Percentiles rank a stretch among this genome's conserved stretches.
These are phyloP conservation scores for Hymenotorrendiella dingleyae DNA, from an alignment of 2,329 filamentous ascomycete genomes.

Conservation along the genomic window DNA sequence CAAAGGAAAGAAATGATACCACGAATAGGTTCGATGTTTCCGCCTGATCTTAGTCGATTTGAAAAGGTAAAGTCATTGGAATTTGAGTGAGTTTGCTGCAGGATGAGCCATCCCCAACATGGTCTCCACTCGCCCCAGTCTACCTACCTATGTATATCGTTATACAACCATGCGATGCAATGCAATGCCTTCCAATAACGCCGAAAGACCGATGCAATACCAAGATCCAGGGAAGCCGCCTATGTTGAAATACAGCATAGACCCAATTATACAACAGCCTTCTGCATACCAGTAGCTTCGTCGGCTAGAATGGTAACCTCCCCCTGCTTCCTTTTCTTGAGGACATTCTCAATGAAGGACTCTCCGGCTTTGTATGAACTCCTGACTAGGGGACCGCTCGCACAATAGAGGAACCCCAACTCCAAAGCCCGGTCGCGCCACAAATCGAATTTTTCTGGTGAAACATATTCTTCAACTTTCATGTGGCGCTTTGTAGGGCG, in stretches of 20 bases:
- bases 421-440: constrained; percentile 89
- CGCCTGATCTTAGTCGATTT: no score
- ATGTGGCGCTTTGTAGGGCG: constrained; percentile 96
- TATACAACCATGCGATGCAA: not conserved
- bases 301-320: constrained; percentile 23
- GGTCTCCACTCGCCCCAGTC: not conserved
- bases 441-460: constrained; percentile 82
- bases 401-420: constrained; percentile 95
- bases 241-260: not conserved
- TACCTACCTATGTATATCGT: not conserved
- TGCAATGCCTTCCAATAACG: not conserved
- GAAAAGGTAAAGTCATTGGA: no score
- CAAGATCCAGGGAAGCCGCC: not conserved
- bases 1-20: no score
- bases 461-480: constrained; percentile 92
- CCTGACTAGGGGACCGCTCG: constrained; percentile 84
- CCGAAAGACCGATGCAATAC: not conserved
- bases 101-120: no score
- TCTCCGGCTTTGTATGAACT: constrained; percentile 98
- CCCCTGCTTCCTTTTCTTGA: constrained; percentile 43
- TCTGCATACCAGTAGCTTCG: constrained; percentile 24
- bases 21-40: no score
- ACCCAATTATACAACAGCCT: constrained; percentile 23
- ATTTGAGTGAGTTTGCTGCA: no score
- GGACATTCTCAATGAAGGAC: constrained; percentile 96